Evolutionary conservation across 148 eudicot species (phyloP).

Genomic region (Camellia sinensis): DNA sequence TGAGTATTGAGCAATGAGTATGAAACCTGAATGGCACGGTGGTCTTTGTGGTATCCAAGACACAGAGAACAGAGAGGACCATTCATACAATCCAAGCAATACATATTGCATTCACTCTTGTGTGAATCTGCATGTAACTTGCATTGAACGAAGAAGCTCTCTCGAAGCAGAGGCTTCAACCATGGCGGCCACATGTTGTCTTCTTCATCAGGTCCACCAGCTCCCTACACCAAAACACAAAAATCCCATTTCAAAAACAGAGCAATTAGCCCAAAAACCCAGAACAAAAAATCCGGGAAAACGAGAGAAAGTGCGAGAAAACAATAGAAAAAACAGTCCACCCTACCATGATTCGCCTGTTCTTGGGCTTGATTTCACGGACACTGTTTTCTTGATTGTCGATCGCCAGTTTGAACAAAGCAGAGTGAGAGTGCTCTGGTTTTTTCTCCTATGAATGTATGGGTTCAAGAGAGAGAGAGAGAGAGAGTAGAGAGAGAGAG

Average conservation of each 20-base stretch:
- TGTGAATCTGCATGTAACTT: constrained; percentile 70
- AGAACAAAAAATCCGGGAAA: neutral
- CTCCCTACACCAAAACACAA: constrained; percentile 33
- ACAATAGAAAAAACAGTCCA: neutral
- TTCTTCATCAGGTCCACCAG: constrained; percentile 74
- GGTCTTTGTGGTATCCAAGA: constrained; percentile 60
- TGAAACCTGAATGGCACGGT: constrained; percentile 73
- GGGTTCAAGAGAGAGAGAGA: constrained; percentile 21
- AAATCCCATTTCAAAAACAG: neutral
- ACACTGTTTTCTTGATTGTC: constrained; percentile 61
- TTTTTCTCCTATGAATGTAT: constrained; percentile 1
- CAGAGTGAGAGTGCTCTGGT: constrained; percentile 13
- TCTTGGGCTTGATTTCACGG: constrained; percentile 75
- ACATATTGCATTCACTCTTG: constrained; percentile 94
- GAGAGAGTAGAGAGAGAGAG: constrained; percentile 10
- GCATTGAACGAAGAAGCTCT: constrained; percentile 73
- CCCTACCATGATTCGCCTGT: constrained; percentile 73
- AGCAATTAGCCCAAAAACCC: neutral
- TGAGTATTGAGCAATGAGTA: neutral
- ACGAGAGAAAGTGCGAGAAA: neutral
- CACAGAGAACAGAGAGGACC: constrained; percentile 82
- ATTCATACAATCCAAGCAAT: constrained; percentile 77
- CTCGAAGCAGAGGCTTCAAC: constrained; percentile 60
- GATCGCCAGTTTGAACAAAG: constrained; percentile 68
- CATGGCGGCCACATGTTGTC: constrained; percentile 80